Conservation (phyloP, 805 yeast genomes). For the Suhomyces tanzawaensis region DNA sequence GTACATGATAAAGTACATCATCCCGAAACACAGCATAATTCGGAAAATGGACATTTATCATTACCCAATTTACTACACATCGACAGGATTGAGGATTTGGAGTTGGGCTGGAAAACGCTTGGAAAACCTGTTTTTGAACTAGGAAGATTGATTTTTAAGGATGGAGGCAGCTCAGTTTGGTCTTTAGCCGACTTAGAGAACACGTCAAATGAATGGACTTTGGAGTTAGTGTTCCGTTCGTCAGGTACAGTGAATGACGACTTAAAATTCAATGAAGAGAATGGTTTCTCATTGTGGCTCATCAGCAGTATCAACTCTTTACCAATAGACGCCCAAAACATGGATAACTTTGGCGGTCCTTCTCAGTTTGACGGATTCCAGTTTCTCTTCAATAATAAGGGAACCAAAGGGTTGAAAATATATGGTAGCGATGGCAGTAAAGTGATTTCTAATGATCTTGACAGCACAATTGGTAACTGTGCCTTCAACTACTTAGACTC, state of each 20-base stretch:
- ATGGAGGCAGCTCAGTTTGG: conserved; percentile 49
- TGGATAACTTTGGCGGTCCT: conserved; percentile 54
- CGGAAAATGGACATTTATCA: conserved; percentile 24
- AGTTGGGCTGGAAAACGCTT: conserved; percentile 26
- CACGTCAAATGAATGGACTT: conserved; percentile 45
- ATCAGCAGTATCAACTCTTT: conserved; percentile 27
- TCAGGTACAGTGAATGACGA: conserved; percentile 37
- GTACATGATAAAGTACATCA: not conserved
- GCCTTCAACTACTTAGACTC: conserved; percentile 61
- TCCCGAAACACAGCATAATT: not conserved
- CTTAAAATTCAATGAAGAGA: conserved; percentile 26
- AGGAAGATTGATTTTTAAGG: conserved; percentile 47
- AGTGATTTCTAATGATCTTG: conserved; percentile 26
- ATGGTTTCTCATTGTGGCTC: conserved; percentile 62
- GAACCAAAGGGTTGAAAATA: conserved; percentile 54
- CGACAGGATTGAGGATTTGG: conserved; percentile 21
- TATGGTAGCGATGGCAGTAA: conserved; percentile 59
- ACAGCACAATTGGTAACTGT: conserved; percentile 52
- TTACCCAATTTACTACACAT: conserved; percentile 35
- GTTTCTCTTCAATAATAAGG: conserved; percentile 50
- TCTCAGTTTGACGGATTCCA: conserved; percentile 61
- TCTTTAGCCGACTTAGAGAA: conserved; percentile 23
- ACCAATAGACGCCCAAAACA: conserved; percentile 14
- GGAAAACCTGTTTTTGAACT: conserved; percentile 39
- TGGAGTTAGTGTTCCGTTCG: conserved; percentile 64